A percentile compares a stretch with the other conserved stretches of the same genome.
phyloP scores from a whole-genome alignment of 352 stramenopile genomes.

The Phytopythium delawarense region DNA sequence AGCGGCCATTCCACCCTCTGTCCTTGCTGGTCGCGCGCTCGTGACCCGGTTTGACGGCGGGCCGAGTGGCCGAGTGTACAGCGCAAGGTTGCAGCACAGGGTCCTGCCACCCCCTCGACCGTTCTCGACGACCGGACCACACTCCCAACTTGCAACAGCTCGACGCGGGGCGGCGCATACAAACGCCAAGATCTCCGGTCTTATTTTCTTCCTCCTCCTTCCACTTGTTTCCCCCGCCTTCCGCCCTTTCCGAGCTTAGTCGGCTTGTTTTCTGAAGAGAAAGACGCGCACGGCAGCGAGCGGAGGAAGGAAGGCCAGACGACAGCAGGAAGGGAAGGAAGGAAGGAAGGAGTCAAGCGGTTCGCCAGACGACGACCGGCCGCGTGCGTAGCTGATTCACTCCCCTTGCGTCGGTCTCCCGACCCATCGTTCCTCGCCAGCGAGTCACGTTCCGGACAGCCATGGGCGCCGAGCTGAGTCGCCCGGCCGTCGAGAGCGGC shows the following conservation, averaged over 20 bases:
- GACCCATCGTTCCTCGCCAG: no score
- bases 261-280: neutral
- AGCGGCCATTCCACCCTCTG: neutral
- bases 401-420: no score
- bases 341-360: neutral
- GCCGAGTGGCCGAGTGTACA: neutral
- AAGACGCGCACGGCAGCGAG: neutral
- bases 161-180: neutral
- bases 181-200: neutral
- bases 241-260: conserved; percentile 4
- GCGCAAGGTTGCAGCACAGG: neutral
- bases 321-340: neutral
- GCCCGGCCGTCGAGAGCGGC: conserved; percentile 16
- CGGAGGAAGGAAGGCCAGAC: no score
- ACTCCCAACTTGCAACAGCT: conserved; percentile 1
- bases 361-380: neutral
- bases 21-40: neutral
- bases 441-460: no score
- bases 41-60: neutral
- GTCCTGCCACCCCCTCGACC: neutral
- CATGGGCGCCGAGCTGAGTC: conserved; percentile 76
- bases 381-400: neutral
- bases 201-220: neutral
- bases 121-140: neutral
- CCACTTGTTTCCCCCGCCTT: neutral